Percentiles rank a stretch among this genome's conserved stretches.
These are phyloP conservation scores for Coniochaeta pulveracea DNA, from an alignment of 2,329 filamentous ascomycete species.

Conservation along the genomic window DNA sequence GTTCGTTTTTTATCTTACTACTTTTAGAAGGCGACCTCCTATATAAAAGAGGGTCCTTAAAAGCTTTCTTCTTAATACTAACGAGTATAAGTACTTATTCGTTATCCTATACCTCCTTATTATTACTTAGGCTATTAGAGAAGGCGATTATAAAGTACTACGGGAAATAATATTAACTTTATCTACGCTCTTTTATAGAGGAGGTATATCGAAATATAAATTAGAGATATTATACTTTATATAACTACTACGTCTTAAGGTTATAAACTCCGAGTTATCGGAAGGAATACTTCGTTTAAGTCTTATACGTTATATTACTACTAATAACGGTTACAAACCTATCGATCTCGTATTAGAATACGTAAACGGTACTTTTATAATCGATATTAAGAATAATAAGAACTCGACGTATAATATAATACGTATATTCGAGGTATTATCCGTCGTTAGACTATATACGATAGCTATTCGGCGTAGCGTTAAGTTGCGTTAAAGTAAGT, in stretches of 20 bases:
- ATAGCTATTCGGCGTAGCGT: no score
- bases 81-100: background rate
- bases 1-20: background rate
- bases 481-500: no score
- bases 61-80: background rate
- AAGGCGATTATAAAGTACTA: background rate
- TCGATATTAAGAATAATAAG: background rate
- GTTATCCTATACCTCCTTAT: background rate
- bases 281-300: background rate
- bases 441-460: no score
- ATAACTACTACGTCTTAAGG: background rate
- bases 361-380: background rate
- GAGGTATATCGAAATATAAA: background rate
- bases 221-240: background rate
- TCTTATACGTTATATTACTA: background rate
- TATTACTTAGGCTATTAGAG: background rate
- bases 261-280: background rate
- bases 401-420: background rate
- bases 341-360: background rate
- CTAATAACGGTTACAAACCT: background rate
- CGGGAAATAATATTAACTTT: background rate
- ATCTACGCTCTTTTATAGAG: background rate
- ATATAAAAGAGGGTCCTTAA: background rate
- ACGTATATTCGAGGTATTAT: no score
- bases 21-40: no score